Base-by-base conservation (phyloP, 164 flowering plant genomes). In the Nelumbo lutea region DNA sequence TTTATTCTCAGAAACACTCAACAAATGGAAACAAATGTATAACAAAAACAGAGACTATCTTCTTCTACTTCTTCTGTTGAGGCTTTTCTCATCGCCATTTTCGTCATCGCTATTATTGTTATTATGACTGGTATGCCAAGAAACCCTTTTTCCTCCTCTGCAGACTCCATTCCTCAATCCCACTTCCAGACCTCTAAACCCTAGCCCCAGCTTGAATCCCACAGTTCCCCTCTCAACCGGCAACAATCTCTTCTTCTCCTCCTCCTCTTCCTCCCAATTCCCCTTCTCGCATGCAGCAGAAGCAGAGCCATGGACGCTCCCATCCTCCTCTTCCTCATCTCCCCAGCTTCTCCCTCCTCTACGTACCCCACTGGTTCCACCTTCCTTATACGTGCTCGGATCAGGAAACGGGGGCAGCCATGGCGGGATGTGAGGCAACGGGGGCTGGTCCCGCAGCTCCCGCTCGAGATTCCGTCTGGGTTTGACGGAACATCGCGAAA, bases 321-420 rank as follows among this genome's bases (percentile, higher is more conserved):
- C 58, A 44, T 44, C 50, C 13, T 1, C 41, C 39, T 61, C 68
- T 8, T 68, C 52, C 3, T 45, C 51, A 45, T 11, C 41, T 0
- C 45, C 40, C 39, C 52, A 13, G 15, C 51, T 43, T 46, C 48
- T 13, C 40, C 43, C 48, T 27, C 8, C 52, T 47, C 5, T 46
- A n/a, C 9, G 38, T n/a, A 27, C 53, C 39, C 40, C 44, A n/a
- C 27, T 27, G 27, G 46, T 39, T 59, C 14, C 13, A 14, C 0
- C 51, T 2, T 14, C 57, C 50, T 58, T 9, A 42, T 60, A 71
- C 1, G 68, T 66, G 14, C 71, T 73, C 64, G 43, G 46, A 38
- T 77, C 77, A 15, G 83, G 85, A 46, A 79, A 47, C 5, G 11
- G 43, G 2, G 85, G 85, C 50, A 79, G 46, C 85, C 85, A 82